phyloP scores from a whole-genome alignment of 2,329 filamentous ascomycete genomes.

The Pyricularia sp. region DNA sequence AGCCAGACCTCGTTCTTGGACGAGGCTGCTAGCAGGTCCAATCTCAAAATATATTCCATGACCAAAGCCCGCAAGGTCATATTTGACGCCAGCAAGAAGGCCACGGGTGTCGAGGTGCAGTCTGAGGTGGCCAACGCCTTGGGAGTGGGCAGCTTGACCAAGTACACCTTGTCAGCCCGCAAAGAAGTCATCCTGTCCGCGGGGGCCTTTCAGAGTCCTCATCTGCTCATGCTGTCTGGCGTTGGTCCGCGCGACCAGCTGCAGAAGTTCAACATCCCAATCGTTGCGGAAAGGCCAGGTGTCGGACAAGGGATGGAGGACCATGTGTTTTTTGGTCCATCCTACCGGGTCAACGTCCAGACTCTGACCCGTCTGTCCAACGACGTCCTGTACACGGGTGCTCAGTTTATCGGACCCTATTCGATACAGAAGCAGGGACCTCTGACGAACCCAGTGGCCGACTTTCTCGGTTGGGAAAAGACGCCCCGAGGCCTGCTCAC shows the following conservation, averaged over 20 bases:
- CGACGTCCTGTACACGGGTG: conserved; percentile 5
- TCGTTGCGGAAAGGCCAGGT: conserved; percentile 19
- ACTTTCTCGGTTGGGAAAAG: conserved; percentile 13
- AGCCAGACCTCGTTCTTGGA: conserved; percentile 23
- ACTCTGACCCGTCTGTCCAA: conserved; percentile 8
- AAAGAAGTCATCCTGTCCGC: conserved; percentile 29
- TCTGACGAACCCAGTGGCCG: conserved; percentile 11
- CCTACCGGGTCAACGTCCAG: conserved; percentile 8
- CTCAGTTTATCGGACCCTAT: neutral
- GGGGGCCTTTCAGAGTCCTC: conserved; percentile 27
- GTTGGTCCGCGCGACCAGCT: conserved; percentile 29
- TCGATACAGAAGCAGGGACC: conserved; percentile 7
- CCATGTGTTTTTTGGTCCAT: conserved; percentile 12
- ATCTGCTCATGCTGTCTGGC: conserved; percentile 31
- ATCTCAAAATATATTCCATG: conserved; percentile 25
- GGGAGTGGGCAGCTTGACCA: neutral
- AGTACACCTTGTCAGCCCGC: conserved; percentile 12
- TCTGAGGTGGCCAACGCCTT: conserved; percentile 3
- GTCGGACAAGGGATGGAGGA: conserved; percentile 28
- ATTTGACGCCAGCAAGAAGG: neutral
- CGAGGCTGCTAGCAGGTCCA: conserved; percentile 12
- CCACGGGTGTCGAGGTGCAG: conserved; percentile 3
- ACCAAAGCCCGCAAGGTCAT: conserved; percentile 21
- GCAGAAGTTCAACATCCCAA: conserved; percentile 22
- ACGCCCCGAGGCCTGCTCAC: conserved; percentile 4